A percentile compares a stretch with the other conserved stretches of the same genome.
phyloP scores from a whole-genome alignment of 352 stramenopile genomes.

The Pythium coloratum region DNA sequence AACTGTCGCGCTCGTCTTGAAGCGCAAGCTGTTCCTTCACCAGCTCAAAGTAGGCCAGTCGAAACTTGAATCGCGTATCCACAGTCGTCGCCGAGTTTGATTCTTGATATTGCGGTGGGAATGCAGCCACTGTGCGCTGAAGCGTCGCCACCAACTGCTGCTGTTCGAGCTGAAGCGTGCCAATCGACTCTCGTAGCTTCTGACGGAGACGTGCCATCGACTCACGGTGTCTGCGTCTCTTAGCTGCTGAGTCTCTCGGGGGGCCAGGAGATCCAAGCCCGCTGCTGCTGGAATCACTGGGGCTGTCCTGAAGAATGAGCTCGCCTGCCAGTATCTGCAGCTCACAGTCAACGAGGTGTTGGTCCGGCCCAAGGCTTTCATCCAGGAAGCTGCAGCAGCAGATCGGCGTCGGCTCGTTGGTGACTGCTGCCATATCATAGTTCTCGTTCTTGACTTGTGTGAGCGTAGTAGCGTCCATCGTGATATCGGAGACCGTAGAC shows the following conservation, averaged over 20 bases:
- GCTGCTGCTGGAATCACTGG: neutral
- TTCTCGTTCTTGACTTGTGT: neutral
- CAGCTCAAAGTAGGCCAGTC: slow-evolving; percentile 3
- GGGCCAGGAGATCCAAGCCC: neutral
- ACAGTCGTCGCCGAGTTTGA: too few relatives aligned
- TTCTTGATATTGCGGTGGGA: neutral
- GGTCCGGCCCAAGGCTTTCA: neutral
- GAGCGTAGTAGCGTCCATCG: neutral
- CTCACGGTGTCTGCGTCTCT: slow-evolving; percentile 17
- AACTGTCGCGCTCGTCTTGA: neutral
- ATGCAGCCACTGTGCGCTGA: neutral
- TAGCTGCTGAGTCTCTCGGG: neutral
- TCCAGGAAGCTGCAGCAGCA: slow-evolving; percentile 14
- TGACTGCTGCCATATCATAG: too few relatives aligned
- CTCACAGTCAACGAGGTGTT: slow-evolving; percentile 13
- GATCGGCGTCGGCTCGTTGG: neutral
- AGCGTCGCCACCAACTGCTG: neutral
- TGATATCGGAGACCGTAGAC: too few relatives aligned
- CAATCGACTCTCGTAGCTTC: neutral
- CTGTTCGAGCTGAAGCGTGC: neutral
- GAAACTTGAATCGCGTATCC: neutral
- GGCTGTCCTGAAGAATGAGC: neutral
- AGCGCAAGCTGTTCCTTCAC: slow-evolving; percentile 12
- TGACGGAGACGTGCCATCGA: slow-evolving; percentile 15
- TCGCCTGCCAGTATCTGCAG: neutral